phyloP scores from a whole-genome alignment of 306 rosid genomes.

The Trifolium repens region DNA sequence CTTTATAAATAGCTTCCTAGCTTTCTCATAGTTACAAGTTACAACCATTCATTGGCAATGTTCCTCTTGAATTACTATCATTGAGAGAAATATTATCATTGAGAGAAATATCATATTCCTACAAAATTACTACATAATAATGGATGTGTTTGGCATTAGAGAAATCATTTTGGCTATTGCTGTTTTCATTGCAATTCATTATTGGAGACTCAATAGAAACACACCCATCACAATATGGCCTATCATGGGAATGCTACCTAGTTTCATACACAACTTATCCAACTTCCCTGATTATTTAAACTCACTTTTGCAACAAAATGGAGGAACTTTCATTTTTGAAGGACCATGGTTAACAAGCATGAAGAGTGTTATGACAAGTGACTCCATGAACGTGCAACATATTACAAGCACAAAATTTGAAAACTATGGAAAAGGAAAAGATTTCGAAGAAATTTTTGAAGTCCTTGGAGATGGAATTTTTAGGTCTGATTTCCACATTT shows the following conservation, averaged over 20 bases:
- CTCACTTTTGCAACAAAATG: not conserved
- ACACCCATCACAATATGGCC: conserved; percentile 22
- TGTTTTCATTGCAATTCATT: conserved; percentile 2
- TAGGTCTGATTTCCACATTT: not conserved
- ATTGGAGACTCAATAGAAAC: conserved; percentile 13
- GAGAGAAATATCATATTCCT: no score
- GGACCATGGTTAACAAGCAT: conserved; percentile 43
- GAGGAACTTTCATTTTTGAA: conserved; percentile 25
- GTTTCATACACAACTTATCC: not conserved
- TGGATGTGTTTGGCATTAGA: conserved; percentile 2
- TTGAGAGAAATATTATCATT: no score
- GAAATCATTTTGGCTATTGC: conserved; percentile 12
- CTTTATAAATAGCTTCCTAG: not conserved
- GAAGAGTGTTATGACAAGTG: conserved; percentile 38
- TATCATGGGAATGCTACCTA: conserved; percentile 41
- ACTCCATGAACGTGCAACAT: conserved; percentile 47
- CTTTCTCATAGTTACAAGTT: not conserved
- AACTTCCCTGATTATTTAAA: conserved; percentile 25
- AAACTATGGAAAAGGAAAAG: conserved; percentile 28
- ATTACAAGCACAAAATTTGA: conserved; percentile 31
- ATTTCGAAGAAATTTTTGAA: conserved; percentile 31
- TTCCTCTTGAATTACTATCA: not conserved
- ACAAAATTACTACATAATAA: not conserved
- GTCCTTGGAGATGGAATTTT: conserved; percentile 36
- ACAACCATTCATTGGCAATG: not conserved